These are phyloP conservation scores for Wickerhamomyces sp. DNA, from an alignment of 1,139 yeast species.

Conservation along the genomic window DNA sequence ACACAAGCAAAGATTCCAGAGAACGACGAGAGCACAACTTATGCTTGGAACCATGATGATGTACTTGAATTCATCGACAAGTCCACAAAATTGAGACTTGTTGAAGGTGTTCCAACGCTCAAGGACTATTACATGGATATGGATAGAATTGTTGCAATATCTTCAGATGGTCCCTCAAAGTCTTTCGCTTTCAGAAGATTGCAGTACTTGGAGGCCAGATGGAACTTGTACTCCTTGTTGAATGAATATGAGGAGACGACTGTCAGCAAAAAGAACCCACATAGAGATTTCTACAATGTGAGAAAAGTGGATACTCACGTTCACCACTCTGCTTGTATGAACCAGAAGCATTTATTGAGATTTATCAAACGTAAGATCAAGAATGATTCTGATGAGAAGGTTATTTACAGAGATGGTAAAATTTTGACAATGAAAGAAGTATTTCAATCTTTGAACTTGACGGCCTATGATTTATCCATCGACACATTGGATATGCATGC, in stretches of 20 bases:
- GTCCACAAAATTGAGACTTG: conserved; percentile 27
- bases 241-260: conserved; percentile 92
- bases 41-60: conserved; percentile 52
- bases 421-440: conserved; percentile 84
- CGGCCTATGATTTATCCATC: conserved; percentile 92
- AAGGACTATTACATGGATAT: conserved; percentile 81
- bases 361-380: conserved; percentile 89
- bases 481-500: conserved; percentile 99
- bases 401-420: conserved; percentile 89
- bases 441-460: conserved; percentile 80
- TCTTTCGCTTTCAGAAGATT: conserved; percentile 92
- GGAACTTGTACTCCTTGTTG: conserved; percentile 84
- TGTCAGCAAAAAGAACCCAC: conserved; percentile 81
- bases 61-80: conserved; percentile 59
- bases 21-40: conserved; percentile 42
- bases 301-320: conserved; percentile 99
- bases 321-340: conserved; percentile 99
- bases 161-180: conserved; percentile 96
- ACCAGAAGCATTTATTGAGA: conserved; percentile 91
- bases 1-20: conserved; percentile 63
- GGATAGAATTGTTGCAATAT: conserved; percentile 61
- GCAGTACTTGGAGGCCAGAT: conserved; percentile 91
- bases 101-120: conserved; percentile 66
- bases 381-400: conserved; percentile 79
- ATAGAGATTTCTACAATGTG: conserved; percentile 95